These are phyloP conservation scores for Podospora pseudopauciseta DNA, from an alignment of 495 filamentous ascomycete genomes.

Conservation along the genomic window DNA sequence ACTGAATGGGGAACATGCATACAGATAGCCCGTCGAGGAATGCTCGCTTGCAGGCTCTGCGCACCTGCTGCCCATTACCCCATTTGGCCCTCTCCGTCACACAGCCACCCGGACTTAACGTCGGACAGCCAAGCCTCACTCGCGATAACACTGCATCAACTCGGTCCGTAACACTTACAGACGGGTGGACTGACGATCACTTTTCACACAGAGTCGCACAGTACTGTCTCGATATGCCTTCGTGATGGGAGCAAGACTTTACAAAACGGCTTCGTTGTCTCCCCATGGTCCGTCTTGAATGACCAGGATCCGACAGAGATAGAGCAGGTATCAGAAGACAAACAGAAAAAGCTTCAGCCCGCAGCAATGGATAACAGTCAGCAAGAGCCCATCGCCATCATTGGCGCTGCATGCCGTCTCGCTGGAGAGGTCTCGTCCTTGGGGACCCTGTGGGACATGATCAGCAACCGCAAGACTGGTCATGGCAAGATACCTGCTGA, in stretches of 20 bases:
- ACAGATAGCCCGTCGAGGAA: too few species aligned
- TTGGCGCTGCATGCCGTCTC: slow-evolving; percentile 4
- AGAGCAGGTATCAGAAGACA: not conserved
- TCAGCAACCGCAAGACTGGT: slow-evolving; percentile 5
- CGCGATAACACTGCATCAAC: not conserved
- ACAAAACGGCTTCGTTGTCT: not conserved
- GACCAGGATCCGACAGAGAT: too few species aligned
- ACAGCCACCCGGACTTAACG: not conserved
- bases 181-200: not conserved
- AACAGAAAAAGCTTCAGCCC: not conserved
- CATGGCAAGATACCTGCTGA: slow-evolving; percentile 2
- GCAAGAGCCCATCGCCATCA: slow-evolving; percentile 6
- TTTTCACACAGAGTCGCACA: not conserved
- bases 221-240: not conserved
- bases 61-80: not conserved
- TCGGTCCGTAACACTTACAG: slow-evolving; percentile 1
- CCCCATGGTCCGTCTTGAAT: not conserved
- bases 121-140: not conserved
- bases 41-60: too few species aligned
- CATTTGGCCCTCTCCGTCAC: slow-evolving; percentile 4
- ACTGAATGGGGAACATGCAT: too few species aligned
- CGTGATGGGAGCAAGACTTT: not conserved
- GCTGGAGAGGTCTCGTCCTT: not conserved
- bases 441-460: slow-evolving; percentile 3
- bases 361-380: not conserved